Conservation (phyloP, 2,329 filamentous ascomycete species). For the Gnomoniopsis sp. region DNA sequence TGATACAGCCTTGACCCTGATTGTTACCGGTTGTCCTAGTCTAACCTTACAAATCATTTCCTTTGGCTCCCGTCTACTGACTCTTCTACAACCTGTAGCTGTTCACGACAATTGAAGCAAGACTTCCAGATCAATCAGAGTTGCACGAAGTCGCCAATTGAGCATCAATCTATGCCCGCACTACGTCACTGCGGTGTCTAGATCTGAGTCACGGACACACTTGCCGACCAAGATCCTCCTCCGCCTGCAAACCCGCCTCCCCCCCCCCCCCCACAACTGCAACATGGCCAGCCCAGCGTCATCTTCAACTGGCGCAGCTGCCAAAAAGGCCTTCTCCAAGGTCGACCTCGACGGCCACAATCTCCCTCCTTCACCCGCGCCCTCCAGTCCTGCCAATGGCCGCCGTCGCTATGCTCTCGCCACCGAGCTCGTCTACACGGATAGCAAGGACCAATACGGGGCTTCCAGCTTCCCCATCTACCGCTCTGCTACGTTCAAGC, state of each 20-base stretch:
- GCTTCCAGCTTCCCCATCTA: slow-evolving; percentile 96
- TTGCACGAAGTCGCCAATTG: background rate
- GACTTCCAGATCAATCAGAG: background rate
- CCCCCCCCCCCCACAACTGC: background rate
- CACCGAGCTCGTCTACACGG: slow-evolving; percentile 94
- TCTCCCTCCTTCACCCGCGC: slow-evolving; percentile 86
- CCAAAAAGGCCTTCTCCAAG: slow-evolving; percentile 47
- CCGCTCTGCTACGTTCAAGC: slow-evolving; percentile 98
- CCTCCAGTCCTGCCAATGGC: slow-evolving; percentile 83
- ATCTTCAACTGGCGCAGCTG: slow-evolving; percentile 3
- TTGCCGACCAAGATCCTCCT: background rate
- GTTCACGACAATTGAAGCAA: background rate
- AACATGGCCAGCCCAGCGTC: slow-evolving; percentile 11
- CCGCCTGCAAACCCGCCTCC: background rate
- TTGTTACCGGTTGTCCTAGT: too few species aligned
- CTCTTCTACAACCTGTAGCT: too few species aligned
- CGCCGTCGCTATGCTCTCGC: slow-evolving; percentile 84
- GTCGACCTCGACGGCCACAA: slow-evolving; percentile 81
- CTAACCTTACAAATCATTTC: too few species aligned
- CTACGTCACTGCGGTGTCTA: background rate
- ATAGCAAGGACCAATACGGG: slow-evolving; percentile 95
- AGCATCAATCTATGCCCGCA: background rate
- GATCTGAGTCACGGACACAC: background rate
- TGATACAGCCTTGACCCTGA: too few species aligned
- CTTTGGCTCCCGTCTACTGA: too few species aligned